These are phyloP conservation scores for Podila verticillata DNA, from an alignment of 192 early-diverging fungal genomes.

Conservation along the genomic window DNA sequence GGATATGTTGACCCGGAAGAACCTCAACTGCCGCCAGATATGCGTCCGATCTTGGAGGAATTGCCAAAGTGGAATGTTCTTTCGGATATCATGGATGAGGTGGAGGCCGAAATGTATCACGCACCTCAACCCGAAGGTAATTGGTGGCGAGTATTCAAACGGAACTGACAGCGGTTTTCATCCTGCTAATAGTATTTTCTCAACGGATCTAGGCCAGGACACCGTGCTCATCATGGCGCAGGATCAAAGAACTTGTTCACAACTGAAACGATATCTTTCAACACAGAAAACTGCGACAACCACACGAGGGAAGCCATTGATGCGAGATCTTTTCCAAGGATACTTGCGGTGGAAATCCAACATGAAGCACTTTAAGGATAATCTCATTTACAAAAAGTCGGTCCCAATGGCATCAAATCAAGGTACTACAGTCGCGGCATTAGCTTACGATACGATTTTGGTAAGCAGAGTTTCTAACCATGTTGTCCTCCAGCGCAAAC, in stretches of 20 bases:
- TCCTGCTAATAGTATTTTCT: too few species aligned
- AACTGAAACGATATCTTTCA: slow-evolving; percentile 68
- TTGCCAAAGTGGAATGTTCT: slow-evolving; percentile 93
- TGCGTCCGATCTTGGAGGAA: slow-evolving; percentile 84
- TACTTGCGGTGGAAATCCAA: slow-evolving; percentile 84
- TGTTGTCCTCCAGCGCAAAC: too few species aligned
- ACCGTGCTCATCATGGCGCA: slow-evolving; percentile 79
- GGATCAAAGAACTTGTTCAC: slow-evolving; percentile 68
- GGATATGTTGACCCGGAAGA: slow-evolving; percentile 45
- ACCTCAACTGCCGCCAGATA: slow-evolving; percentile 69
- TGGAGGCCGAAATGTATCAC: slow-evolving; percentile 69
- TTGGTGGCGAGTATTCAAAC: too few species aligned
- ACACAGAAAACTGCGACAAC: slow-evolving; percentile 19
- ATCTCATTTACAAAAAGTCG: slow-evolving; percentile 20
- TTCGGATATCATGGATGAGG: slow-evolving; percentile 77
- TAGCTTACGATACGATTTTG: too few species aligned
- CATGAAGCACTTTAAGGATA: slow-evolving; percentile 58
- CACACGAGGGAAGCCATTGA: slow-evolving; percentile 42
- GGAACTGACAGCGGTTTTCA: too few species aligned
- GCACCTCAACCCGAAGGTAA: slow-evolving; percentile 34
- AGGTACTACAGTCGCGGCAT: not conserved
- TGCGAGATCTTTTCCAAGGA: slow-evolving; percentile 61
- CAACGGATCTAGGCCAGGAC: slow-evolving; percentile 16
- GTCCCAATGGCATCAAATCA: not conserved
- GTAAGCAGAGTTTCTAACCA: too few species aligned